Base-by-base conservation (phyloP, 495 filamentous ascomycete species). In the Hyaloscypha bicolor region DNA sequence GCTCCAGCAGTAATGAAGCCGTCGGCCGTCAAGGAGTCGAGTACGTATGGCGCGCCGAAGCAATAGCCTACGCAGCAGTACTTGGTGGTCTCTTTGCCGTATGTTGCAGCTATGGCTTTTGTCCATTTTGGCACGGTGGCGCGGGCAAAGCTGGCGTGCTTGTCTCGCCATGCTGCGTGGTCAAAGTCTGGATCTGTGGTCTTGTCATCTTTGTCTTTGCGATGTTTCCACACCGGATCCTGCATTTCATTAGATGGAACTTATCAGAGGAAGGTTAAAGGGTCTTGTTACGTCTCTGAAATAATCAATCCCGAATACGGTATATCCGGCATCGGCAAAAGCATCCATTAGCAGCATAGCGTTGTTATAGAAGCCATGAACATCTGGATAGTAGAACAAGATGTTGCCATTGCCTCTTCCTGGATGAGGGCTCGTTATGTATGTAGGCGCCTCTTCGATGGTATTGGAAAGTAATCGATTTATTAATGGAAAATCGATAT, bases 31-130 rank as follows among this genome's bases (percentile, higher is more conserved):
- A 81, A 68, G n/a, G 72, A 55, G 55, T 77, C 39, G 58, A 71
- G 76, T 2, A 79, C 78, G 62, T 76, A 80, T 30, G 78, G 79
- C 2, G 79, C 79, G 31, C 79, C 79, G 59, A 78, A 81, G 63
- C 79, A 80, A 68, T 79, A 81, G 14, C 78, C 79, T 14, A 79
- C 77, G 60, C 75, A 77, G 42, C 69, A 74, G 66, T 74, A 80
- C 57, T 76, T 77, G 6, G 76, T 75, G 14, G 12, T 55, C 8
- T 58, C 45, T 8, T 67, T 73, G 6, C 78, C 76, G 59, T 79
- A 80, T 64, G 73, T 62, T n/a, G 21, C 63, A 19, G 64, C 58
- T 3, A 79, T 74, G 11, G 73, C 75, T 22, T 70, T 62, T 6
- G 71, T 66, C 79, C 79, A 82, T 53, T 70, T 69, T 16, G 77